Percentiles rank a stretch among this genome's conserved stretches.
These are phyloP conservation scores for Bjerkandera adusta DNA, from an alignment of 1,284 basidiomycete species.

Conservation along the genomic window DNA sequence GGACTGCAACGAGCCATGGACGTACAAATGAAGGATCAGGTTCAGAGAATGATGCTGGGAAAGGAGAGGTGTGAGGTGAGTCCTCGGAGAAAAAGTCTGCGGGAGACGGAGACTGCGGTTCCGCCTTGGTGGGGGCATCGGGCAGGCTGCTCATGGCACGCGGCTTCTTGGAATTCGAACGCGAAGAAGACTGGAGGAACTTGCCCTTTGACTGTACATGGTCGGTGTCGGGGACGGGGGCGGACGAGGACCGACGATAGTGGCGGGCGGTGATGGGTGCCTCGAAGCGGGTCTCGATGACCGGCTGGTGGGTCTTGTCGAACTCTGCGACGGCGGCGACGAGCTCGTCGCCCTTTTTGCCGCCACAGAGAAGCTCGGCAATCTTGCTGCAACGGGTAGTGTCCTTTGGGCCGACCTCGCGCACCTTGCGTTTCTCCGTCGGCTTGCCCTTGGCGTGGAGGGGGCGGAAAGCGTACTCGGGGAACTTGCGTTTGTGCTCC, in stretches of 20 bases:
- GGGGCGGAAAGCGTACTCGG: conserved; percentile 70
- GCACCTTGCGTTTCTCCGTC: conserved; percentile 57
- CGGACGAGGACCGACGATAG: conserved; percentile 52
- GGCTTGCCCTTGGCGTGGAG: conserved; percentile 44
- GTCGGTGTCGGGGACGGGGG: conserved; percentile 36
- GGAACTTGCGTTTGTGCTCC: conserved; percentile 67
- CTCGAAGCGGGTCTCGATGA: conserved; percentile 69
- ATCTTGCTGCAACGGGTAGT: conserved; percentile 71
- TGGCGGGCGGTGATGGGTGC: conserved; percentile 63
- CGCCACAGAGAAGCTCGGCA: conserved; percentile 60
- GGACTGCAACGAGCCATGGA: conserved; percentile 15
- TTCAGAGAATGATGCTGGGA: conserved; percentile 30
- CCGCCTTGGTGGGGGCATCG: conserved; percentile 17
- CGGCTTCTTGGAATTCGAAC: conserved; percentile 21
- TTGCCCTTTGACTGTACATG: conserved; percentile 26
- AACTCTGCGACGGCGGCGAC: conserved; percentile 72
- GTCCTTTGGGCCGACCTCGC: conserved; percentile 70
- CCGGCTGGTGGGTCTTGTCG: conserved; percentile 62
- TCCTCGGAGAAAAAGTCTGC: conserved; percentile 19
- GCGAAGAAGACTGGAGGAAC: conserved; percentile 27
- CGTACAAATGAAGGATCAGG: conserved; percentile 50
- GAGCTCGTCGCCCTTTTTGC: conserved; percentile 53
- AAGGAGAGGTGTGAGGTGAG: conserved; percentile 27
- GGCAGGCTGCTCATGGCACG: conserved; percentile 36
- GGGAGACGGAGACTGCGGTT: conserved; percentile 20